phyloP scores from a whole-genome alignment of 2,329 filamentous ascomycete species.

The Colletotrichum lupini region DNA sequence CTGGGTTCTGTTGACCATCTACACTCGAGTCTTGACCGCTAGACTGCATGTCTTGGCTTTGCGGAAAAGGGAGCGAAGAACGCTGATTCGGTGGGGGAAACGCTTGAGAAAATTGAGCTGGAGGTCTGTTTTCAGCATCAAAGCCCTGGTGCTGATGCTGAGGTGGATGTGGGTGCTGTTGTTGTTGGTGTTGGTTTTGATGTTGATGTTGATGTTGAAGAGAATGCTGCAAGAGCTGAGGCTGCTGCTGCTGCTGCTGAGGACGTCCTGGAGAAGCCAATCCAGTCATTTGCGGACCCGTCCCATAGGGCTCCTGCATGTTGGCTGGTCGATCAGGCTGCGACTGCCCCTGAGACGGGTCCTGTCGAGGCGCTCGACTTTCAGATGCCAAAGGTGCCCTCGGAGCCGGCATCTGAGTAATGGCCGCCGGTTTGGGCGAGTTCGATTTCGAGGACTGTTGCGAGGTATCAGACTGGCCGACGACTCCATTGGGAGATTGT shows the following conservation, averaged over 20 bases:
- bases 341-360: background rate
- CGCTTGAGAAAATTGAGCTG: background rate
- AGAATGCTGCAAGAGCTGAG: background rate
- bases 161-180: background rate
- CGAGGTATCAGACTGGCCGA: background rate
- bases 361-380: background rate
- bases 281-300: background rate
- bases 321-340: background rate
- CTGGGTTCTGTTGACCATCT: constrained; percentile 1
- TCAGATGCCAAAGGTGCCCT: background rate
- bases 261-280: background rate
- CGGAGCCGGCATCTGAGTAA: constrained; percentile 3
- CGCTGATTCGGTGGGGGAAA: background rate
- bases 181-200: background rate
- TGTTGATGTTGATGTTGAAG: background rate
- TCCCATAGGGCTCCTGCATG: background rate
- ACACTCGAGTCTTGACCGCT: background rate
- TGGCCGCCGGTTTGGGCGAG: background rate
- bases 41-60: background rate
- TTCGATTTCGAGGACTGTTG: constrained; percentile 11
- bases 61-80: background rate
- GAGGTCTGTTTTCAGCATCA: background rate
- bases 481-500: background rate
- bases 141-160: background rate
- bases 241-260: background rate